Percentiles rank a stretch among this genome's conserved stretches.
Evolutionary conservation across 202 grass and related monocot species (phyloP).

Genomic region (Zizania palustris): DNA sequence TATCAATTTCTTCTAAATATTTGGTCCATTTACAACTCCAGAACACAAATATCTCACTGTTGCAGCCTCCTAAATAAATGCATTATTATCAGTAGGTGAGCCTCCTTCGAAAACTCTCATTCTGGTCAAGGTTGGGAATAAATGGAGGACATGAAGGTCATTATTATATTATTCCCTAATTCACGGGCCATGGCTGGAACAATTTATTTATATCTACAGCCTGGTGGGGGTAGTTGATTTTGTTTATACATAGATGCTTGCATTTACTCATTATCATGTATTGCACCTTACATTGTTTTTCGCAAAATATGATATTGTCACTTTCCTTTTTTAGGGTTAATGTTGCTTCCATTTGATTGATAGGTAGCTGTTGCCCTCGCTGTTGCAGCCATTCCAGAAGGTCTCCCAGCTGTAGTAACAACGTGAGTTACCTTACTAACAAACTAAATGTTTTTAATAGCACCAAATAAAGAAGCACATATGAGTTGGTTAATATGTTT

Average conservation of each 20-base stretch:
- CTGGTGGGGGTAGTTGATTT: conserved; percentile 22
- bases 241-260: conserved; percentile 15
- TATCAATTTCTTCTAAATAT: conserved; percentile 10
- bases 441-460: conserved; percentile 25
- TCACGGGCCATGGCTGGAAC: conserved; percentile 9
- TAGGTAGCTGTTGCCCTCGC: conserved; percentile 98
- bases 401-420: conserved; percentile 98
- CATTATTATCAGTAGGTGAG: conserved; percentile 9
- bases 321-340: neutral
- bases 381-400: conserved; percentile 99
- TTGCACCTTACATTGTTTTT: conserved; percentile 37
- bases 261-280: conserved; percentile 18
- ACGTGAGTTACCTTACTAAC: conserved; percentile 63
- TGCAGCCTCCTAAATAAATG: neutral
- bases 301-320: conserved; percentile 3
- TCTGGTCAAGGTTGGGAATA: conserved; percentile 7
- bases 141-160: neutral
- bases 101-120: neutral
- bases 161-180: conserved; percentile 13
- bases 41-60: neutral
- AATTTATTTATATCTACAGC: conserved; percentile 27
- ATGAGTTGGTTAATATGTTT: neutral
- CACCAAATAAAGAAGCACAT: conserved; percentile 10
- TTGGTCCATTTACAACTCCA: neutral
- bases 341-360: conserved; percentile 47